These are phyloP conservation scores for Solanum chilense DNA, from an alignment of 257 asterid genomes.

Conservation along the genomic window DNA sequence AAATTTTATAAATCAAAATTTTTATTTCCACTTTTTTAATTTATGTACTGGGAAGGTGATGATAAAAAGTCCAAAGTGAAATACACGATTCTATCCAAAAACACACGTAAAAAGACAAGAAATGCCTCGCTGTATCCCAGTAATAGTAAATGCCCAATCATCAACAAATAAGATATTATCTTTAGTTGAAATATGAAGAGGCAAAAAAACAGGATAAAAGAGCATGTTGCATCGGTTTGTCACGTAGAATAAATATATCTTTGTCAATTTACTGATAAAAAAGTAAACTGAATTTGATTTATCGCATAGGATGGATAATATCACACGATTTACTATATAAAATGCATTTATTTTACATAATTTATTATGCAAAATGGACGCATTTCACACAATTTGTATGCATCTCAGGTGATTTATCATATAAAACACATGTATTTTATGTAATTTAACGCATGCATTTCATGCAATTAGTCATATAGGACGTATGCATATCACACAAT, in stretches of 20 bases:
- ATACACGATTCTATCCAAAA: not conserved
- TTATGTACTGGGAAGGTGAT: not conserved
- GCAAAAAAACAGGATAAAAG: not conserved
- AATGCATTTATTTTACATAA: too few relatives aligned
- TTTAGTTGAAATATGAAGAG: not conserved
- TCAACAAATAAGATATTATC: not conserved
- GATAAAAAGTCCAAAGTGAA: not conserved
- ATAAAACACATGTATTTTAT: too few relatives aligned
- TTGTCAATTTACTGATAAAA: too few relatives aligned
- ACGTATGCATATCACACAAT: accelerated
- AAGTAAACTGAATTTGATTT: not conserved
- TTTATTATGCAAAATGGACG: not conserved
- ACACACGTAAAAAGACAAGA: not conserved
- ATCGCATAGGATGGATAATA: too few relatives aligned
- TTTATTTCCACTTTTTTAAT: not conserved
- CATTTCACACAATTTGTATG: not conserved
- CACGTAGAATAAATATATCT: too few relatives aligned
- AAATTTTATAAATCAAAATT: not conserved
- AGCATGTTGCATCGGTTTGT: not conserved
- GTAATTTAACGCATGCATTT: not conserved
- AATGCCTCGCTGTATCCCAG: not conserved
- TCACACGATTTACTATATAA: too few relatives aligned
- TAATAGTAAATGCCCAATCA: not conserved
- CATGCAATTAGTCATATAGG: not conserved
- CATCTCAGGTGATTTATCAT: not conserved